Conservation (phyloP, 257 asterid genomes). For the Fraxinus pennsylvanica region DNA sequence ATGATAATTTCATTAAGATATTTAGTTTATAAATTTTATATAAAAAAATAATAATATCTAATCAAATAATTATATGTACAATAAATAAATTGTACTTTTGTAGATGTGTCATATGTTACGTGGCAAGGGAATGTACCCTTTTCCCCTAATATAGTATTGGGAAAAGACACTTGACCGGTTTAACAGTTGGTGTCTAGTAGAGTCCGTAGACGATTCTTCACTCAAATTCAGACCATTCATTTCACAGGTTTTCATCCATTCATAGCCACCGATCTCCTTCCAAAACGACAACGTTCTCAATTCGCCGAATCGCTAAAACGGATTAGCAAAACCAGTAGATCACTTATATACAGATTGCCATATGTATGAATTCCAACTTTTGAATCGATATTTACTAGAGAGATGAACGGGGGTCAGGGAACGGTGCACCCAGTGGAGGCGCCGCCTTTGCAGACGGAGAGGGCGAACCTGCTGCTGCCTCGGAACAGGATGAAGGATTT, state of each 20-base stretch:
- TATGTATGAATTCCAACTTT: background rate
- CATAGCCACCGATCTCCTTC: constrained; percentile 35
- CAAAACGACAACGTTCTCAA: constrained; percentile 14
- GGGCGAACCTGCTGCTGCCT: constrained; percentile 64
- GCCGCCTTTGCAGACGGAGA: constrained; percentile 92
- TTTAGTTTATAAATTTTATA: too few species aligned
- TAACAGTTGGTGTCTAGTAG: too few species aligned
- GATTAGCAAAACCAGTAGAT: background rate
- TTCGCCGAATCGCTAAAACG: background rate
- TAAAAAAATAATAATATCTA: too few species aligned
- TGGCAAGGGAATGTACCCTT: too few species aligned
- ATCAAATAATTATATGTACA: too few species aligned
- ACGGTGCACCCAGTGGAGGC: constrained; percentile 95
- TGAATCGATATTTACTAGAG: background rate
- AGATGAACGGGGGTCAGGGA: constrained; percentile 83
- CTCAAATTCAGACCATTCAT: background rate
- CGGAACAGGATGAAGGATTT: constrained; percentile 91
- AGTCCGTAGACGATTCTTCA: background rate
- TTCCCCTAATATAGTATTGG: too few species aligned
- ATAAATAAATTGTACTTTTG: too few species aligned
- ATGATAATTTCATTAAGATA: too few species aligned
- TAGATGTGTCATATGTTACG: too few species aligned
- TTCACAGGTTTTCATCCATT: background rate
- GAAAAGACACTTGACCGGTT: too few species aligned
- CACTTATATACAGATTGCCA: background rate